Percentiles rank a stretch among this genome's conserved stretches.
Conservation (phyloP, 2,329 filamentous ascomycete species). For the Pseudogymnoascus sp. region DNA sequence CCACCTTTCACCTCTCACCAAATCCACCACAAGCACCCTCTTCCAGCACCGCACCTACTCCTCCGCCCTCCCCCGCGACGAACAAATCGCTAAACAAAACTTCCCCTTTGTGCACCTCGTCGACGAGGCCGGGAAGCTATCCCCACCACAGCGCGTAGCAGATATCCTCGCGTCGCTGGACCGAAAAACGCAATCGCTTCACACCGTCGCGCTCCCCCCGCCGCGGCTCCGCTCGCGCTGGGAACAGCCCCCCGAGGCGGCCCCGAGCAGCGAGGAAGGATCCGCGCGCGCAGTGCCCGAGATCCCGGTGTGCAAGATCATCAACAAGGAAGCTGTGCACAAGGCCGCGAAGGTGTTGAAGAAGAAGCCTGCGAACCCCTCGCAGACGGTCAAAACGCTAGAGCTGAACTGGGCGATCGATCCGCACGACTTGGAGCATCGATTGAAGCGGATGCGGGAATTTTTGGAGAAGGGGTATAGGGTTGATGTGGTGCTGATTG, state of each 20-base stretch:
- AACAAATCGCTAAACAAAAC: constrained; percentile 35
- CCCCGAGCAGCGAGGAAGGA: constrained; percentile 11
- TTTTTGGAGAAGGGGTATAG: constrained; percentile 69
- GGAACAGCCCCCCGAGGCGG: not conserved
- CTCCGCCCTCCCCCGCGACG: constrained; percentile 34
- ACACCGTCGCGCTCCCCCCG: constrained; percentile 37
- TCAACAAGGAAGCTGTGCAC: constrained; percentile 49
- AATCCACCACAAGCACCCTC: not conserved
- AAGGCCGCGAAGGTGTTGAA: constrained; percentile 38
- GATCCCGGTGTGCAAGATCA: constrained; percentile 62
- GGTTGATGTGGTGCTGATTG: constrained; percentile 66
- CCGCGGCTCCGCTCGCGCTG: constrained; percentile 14
- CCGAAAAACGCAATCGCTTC: constrained; percentile 41
- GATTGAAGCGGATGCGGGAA: constrained; percentile 55
- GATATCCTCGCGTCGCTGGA: constrained; percentile 40
- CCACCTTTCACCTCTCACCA: constrained; percentile 8
- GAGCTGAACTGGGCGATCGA: constrained; percentile 88
- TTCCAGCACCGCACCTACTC: constrained; percentile 14
- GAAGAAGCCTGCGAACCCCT: constrained; percentile 34
- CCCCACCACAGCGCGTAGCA: constrained; percentile 25
- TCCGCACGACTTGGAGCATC: constrained; percentile 64
- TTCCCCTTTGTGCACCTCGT: constrained; percentile 38
- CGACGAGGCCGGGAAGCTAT: constrained; percentile 30
- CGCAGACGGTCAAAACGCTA: constrained; percentile 59
- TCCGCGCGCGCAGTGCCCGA: constrained; percentile 34